Base-by-base conservation (phyloP, 2,329 filamentous ascomycete genomes). In the Fusarium robinianum region DNA sequence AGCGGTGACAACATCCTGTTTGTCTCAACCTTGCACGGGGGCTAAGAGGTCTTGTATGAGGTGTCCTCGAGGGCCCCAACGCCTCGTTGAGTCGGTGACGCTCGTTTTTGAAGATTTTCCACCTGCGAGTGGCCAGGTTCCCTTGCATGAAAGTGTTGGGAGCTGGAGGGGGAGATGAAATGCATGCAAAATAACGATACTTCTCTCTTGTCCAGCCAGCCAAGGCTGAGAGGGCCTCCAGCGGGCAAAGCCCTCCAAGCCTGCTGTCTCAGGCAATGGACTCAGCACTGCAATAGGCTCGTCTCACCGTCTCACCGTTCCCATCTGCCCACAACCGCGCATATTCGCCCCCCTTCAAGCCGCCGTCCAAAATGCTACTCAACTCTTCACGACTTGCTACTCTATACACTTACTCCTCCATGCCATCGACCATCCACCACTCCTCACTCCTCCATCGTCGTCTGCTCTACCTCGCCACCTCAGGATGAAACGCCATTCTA, bases 1-100 rank as follows among this genome's bases (percentile, higher is more conserved):
- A 70, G 76, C 50, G 80, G 84, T 46, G 94, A 99, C 72, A 92
- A 88, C 64, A 88, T 99, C 58, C 76, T 97, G 55, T 99, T 99
- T 71, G 91, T 99, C 51, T 96, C 91, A 49, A 99, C 94, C 12
- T 76, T 99, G 50, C 94, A 99, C 68, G 94, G 94, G 45, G 94
- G 94, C 49, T 97, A 80, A 51, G 33, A 37, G 30, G 16, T 45
- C 32, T 35, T 33, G 38, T 34, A 34, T 23, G n/a, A 39, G 16
- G 19, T 30, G 41, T n/a, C 15, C 18, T 24, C 21, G 26, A 32
- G 31, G 21, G 19, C 19, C 43, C n/a, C 40, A 36, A 27, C 43
- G 41, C 25, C 32, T 46, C 34, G 35, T 34, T 33, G 35, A 45
- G 38, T 49, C 33, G 41, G 43, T 15, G 27, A 46, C 37, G 37